Base-by-base conservation (phyloP, 352 stramenopile genomes). In the Discostella stelligera region DNA sequence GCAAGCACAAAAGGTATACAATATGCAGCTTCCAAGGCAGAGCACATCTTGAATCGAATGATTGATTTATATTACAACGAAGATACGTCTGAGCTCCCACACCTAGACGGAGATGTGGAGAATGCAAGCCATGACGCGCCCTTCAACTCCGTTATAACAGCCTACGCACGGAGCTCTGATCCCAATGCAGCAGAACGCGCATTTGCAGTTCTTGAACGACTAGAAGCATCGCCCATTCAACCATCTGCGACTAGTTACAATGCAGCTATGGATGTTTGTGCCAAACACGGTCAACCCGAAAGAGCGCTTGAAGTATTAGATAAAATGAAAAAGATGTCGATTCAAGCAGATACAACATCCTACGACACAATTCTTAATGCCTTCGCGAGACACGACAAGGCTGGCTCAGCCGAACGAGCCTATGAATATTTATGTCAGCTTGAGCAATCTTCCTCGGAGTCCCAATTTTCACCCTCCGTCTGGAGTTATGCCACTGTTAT, bases 11-110 rank as follows among this genome's bases (percentile, higher is more conserved):
- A 52, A 16, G 27, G 68, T 46, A 32, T 71, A 8, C 23, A 46
- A 44, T 27, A 66, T 13, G 65, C 66, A 21, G 66, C 74, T 53
- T 76, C 66, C 37, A 37, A 66, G 21, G 74, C 74, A 6, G 74
- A 82, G 54, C 20, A 76, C 30, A 82, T 82, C 21, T 55, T 82
- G 13, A 77, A 82, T 72, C 74, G 74, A 9, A 77, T 82, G 67
- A 69, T 82, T 64, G 74, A 82, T 54, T 71, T 72, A 41, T 76
- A 82, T 25, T 82, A 82, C 50, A 44, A 58, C 18, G 52, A 70
- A 58, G 23, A 65, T 49, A 27, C 23, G 11, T 50, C 23, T 25
- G 60, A 71, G 30, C 20, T 82, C 13, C 66, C 74, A 6, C 18
- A 27, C 30, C 61, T 82, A 52, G 74, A 82, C 21, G 74, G 74